Conservation (phyloP, 2,329 filamentous ascomycete species). For the Botrytis deweyae region DNA sequence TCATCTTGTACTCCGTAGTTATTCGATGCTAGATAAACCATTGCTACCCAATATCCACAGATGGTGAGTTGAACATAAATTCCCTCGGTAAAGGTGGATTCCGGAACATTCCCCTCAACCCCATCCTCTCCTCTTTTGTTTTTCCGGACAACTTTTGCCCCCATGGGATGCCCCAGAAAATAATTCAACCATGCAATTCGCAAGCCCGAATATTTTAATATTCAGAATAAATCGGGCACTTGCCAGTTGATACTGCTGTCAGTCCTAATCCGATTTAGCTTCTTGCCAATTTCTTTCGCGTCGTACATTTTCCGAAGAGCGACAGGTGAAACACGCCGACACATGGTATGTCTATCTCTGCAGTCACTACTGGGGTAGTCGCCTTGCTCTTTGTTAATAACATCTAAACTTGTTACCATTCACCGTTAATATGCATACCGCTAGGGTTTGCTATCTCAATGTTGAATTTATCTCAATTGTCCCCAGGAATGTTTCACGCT, state of each 20-base stretch:
- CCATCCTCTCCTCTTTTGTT: neutral
- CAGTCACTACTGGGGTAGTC: neutral
- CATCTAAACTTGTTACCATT: neutral
- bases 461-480: neutral
- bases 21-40: neutral
- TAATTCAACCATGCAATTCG: neutral
- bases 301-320: neutral
- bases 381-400: neutral
- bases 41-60: slow-evolving; percentile 1
- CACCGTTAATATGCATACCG: neutral
- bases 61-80: neutral
- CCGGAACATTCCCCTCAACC: neutral
- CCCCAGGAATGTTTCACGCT: neutral
- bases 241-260: neutral
- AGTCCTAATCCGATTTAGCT: neutral
- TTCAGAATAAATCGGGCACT: neutral
- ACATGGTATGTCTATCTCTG: neutral
- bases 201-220: neutral
- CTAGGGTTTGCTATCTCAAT: neutral
- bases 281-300: neutral
- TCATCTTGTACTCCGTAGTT: neutral
- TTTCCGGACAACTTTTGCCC: neutral
- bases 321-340: neutral
- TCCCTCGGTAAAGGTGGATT: neutral
- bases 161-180: neutral